Evolutionary conservation across 495 filamentous ascomycete genomes (phyloP), one percentile per base, ranked within the genome.

Genomic region (Daldinia grandis): DNA sequence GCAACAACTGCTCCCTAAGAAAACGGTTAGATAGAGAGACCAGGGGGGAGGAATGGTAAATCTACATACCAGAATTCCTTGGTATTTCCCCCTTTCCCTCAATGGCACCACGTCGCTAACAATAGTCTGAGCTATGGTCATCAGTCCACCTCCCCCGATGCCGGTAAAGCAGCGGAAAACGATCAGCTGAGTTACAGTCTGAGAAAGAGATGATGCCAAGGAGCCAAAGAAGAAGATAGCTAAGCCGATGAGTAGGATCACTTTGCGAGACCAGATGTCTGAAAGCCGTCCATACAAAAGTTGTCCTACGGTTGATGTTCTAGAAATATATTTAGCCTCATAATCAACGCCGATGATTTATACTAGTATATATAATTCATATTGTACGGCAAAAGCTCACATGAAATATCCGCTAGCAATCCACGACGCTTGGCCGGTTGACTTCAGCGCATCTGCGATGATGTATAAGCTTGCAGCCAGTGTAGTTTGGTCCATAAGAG

Each of bases 181-280:
- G 55, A 87, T 85, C 21, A 88, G 77, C 66, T 87, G 84, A 2
- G 80, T 81, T 49, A 83, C 82, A 1, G 79, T 83, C 54, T 83
- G 81, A 5, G 86, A 79, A 8, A 87, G 80, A 4, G 85, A 85
- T 10, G 83, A 78, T 25, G 84, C 83, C 3, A 89, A 73, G 1
- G 85, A 86, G 0, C 86, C 86, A 54, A 87, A 31, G 66, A 86
- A 86, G 73, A 88, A 85, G 27, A 86, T 84, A 1, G 74, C 83
- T 5, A 88, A 70, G 1, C 83, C 84, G 19, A 78, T 76, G 40
- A 87, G 81, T 4, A 88, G 78, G 17, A 87, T 80, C 5, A 81
- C 70, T 64, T 88, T 88, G 24, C 85, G 85, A 2, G 84, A 86
- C 78, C 84, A 88, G 62, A 88, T 86, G 62, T 88, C 85, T 12